Base-by-base conservation (phyloP, 2,329 filamentous ascomycete genomes). In the Claviceps fusiformis region DNA sequence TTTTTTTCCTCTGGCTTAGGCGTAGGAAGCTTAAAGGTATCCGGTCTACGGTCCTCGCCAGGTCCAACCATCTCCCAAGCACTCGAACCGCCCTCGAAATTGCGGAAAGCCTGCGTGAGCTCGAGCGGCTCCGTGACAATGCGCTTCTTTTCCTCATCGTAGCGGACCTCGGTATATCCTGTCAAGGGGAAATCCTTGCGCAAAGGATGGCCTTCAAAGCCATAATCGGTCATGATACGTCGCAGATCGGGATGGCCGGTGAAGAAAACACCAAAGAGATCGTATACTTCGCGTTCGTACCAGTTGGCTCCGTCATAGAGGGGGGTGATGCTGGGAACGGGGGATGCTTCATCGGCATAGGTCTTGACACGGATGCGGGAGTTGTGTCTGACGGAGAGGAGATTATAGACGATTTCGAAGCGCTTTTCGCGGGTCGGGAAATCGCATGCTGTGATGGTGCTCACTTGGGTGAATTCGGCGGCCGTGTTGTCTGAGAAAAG, bases 71-170 rank as follows among this genome's bases (percentile, higher is more conserved):
- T 82, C 75, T 84, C 82, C 82, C 81, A 85, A 15, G 80, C 80
- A 60, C 84, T 83, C 50, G 83, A 83, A 55, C 90, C 89, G 58
- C 91, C 90, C 74, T 96, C 91, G 67, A 98, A 98, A 76, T 98
- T 97, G 64, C 93, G 85, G 83, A 95, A 98, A 8, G 95, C 93
- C 74, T 98, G 93, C 15, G 93, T 97, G 72, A 98, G 81, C 77
- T 98, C 93, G 52, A 98, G 78, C 45, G 95, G 93, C 78, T 98
- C 95, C 37, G 95, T 92, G 58, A 98, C 92, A 68, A 98, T 96
- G 59, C 93, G 83, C 83, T 98, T 98, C 87, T 96, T 98, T 80
- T 98, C 95, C 75, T 98, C 93, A 63, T 98, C 93, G 68, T 95
- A 98, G 67, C 93, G 82, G 62, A 98, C 86, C 76, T 98, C 95